A percentile compares a stretch with the other conserved stretches of the same genome.
phyloP scores from a whole-genome alignment of 352 stramenopile species.

The Albugo laibachii region DNA sequence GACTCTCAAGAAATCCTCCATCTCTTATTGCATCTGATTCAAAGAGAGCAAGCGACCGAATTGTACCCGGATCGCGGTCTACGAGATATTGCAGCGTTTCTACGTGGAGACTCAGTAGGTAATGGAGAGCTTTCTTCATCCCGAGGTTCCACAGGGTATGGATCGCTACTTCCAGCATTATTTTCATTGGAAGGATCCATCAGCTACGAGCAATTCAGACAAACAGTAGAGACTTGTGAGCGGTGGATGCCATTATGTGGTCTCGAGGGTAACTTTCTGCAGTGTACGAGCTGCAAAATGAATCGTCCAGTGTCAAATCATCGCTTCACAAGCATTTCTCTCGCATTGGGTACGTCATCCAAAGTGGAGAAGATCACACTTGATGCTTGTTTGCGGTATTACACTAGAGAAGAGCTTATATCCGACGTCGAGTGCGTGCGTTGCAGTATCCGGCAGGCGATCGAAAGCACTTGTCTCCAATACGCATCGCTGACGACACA shows the following conservation, averaged over 20 bases:
- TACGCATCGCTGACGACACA: slow-evolving; percentile 8
- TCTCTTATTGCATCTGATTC: slow-evolving; percentile 70
- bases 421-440: slow-evolving; percentile 54
- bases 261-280: slow-evolving; percentile 58
- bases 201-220: slow-evolving; percentile 40
- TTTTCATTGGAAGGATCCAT: slow-evolving; percentile 19
- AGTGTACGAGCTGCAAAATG: slow-evolving; percentile 36
- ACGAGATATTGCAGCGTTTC: slow-evolving; percentile 17
- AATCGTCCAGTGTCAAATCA: slow-evolving; percentile 57
- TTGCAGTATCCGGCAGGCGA: slow-evolving; percentile 36
- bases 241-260: slow-evolving; percentile 56
- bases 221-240: slow-evolving; percentile 20
- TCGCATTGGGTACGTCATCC: slow-evolving; percentile 28
- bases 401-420: slow-evolving; percentile 48
- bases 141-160: too few relatives aligned
- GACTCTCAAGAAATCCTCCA: slow-evolving; percentile 74
- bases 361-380: slow-evolving; percentile 17
- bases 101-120: slow-evolving; percentile 4
- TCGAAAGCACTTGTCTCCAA: slow-evolving; percentile 14
- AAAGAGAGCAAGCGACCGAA: slow-evolving; percentile 31
- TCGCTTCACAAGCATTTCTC: slow-evolving; percentile 54
- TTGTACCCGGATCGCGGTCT: slow-evolving; percentile 29
- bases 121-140: too few relatives aligned
- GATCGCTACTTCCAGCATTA: too few relatives aligned
- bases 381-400: slow-evolving; percentile 31